Conservation (phyloP, 306 rosid species). For the Crotalaria pallida region DNA sequence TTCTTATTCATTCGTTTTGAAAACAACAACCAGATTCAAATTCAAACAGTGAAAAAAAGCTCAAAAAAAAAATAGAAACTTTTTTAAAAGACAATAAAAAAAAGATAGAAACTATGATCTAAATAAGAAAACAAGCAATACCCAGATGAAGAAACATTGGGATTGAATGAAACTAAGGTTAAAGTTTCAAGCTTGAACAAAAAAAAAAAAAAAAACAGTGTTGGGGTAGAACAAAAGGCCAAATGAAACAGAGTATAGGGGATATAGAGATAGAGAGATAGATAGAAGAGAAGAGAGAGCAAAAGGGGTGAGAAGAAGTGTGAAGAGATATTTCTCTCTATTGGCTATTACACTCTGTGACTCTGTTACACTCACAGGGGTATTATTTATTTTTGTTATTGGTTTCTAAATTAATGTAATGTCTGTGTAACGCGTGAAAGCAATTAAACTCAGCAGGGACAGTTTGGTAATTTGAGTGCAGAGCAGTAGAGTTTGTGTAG, state of each 20-base stretch:
- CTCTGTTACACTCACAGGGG: conserved; percentile 8
- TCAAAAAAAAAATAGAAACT: neutral
- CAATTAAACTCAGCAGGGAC: neutral
- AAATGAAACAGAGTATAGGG: conserved; percentile 40
- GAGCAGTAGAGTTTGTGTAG: neutral
- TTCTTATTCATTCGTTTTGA: conserved; percentile 21
- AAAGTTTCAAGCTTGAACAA: no score
- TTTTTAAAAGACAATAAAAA: neutral
- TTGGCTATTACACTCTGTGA: conserved; percentile 51
- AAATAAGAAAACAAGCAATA: conserved; percentile 18
- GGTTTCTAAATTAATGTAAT: no score
- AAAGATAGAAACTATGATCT: conserved; percentile 26
- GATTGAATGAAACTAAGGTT: conserved; percentile 35
- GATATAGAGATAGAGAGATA: conserved; percentile 25
- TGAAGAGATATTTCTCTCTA: conserved; percentile 57
- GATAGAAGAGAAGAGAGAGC: neutral
- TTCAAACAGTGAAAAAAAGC: conserved; percentile 28
- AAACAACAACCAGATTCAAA: conserved; percentile 37
- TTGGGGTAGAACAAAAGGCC: conserved; percentile 1
- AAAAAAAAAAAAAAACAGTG: no score
- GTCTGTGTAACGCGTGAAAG: neutral
- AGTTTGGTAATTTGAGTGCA: neutral
- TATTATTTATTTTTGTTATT: neutral
- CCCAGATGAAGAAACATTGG: conserved; percentile 42
- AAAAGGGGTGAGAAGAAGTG: conserved; percentile 19